Evolutionary conservation across 2,329 filamentous ascomycete genomes (phyloP), one percentile per base, ranked within the genome.

Genomic region (Sordariomycetes sp.): DNA sequence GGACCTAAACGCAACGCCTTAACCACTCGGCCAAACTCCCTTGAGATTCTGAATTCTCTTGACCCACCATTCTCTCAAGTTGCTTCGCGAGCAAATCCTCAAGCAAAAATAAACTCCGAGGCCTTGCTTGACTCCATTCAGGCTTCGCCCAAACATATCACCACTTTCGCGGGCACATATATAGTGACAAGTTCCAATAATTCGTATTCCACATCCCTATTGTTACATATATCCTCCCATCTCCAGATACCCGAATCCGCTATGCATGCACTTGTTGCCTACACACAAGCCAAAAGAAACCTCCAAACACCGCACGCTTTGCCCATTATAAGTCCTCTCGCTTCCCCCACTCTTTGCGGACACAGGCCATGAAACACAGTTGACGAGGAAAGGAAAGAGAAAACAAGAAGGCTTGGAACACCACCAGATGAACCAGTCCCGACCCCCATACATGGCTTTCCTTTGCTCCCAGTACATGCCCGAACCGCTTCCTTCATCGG

Each of bases 1-100:
- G 58, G 63, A 67, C 76, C 76, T 79, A 79, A 79, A 79, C 75
- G 76, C 75, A 76, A 73, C 76, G 76, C 76, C 76, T 77, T 79
- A 79, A 79, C 76, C 76, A 78, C 76, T 79, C 76, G 75, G 76
- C 76, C 76, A 79, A 67, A 74, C 69, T 72, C 68, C 70, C 73
- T 50, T 54, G 46, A 37, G 14, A 5, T 24, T 50, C 46, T 50
- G 46, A 50, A 4, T 8, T 24, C n/a, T 50, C 11, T n/a, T 12
- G n/a, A 24, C n/a, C 46, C 20, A 24, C 12, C 20, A n/a, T n/a
- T 6, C 8, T 7, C n/a, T n/a, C 18, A 46, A 46, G 16, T 46
- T n/a, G 18, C 40, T 46, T 46, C 40, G 3, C 14, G 7, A 3
- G 16, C 10, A 46, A 46, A n/a, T n/a, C 40, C 40, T 7, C n/a